Evolutionary conservation across 768 basidiomycete species (phyloP).

Genomic region (Obba rivulosa): DNA sequence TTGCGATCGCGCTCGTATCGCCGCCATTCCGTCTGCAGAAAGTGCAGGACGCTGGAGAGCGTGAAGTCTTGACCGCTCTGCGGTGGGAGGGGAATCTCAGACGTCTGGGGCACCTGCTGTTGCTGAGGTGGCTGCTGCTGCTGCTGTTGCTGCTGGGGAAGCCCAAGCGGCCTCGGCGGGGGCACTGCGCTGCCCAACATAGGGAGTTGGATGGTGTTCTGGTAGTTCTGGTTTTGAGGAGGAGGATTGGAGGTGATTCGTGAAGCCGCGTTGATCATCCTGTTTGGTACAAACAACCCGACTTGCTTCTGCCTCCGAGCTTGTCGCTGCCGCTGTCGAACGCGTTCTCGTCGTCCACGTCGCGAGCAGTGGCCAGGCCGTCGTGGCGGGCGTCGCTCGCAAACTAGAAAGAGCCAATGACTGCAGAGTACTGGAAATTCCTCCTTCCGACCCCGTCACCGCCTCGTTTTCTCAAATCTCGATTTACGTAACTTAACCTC

Average conservation of each 20-base stretch:
- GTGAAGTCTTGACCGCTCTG: slow-evolving; percentile 91
- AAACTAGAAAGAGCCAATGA: no score
- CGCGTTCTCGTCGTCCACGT: background rate
- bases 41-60: slow-evolving; percentile 92
- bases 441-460: background rate
- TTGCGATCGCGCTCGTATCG: slow-evolving; percentile 97
- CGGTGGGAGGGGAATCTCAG: slow-evolving; percentile 65
- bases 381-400: no score
- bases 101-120: slow-evolving; percentile 51
- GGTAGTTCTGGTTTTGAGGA: slow-evolving; percentile 16
- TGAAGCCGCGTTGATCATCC: slow-evolving; percentile 22
- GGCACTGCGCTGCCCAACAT: slow-evolving; percentile 63
- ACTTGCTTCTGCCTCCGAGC: background rate
- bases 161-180: slow-evolving; percentile 36
- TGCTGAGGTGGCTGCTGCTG: slow-evolving; percentile 35
- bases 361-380: no score
- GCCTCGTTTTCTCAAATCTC: slow-evolving; percentile 13
- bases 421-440: background rate
- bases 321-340: slow-evolving; percentile 1
- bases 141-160: slow-evolving; percentile 36
- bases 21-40: slow-evolving; percentile 96
- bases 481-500: slow-evolving; percentile 12
- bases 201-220: slow-evolving; percentile 42
- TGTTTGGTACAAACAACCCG: slow-evolving; percentile 19
- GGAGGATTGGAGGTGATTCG: slow-evolving; percentile 20